Percentiles rank a stretch among this genome's conserved stretches.
Evolutionary conservation across 2,329 filamentous ascomycete species (phyloP).

Genomic region (Achaetomium macrosporum): DNA sequence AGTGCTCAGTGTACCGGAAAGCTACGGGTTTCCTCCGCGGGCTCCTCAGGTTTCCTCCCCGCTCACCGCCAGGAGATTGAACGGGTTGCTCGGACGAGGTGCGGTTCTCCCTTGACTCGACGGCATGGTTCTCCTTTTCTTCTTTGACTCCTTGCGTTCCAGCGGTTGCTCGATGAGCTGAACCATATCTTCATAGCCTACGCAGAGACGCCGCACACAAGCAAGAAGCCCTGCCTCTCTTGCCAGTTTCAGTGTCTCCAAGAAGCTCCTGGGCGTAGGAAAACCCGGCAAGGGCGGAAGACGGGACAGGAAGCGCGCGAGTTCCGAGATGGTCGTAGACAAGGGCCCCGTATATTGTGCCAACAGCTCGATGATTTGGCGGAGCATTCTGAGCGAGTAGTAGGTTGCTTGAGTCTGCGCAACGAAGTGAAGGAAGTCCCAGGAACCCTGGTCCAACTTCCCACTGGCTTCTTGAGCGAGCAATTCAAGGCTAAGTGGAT

Average conservation of each 20-base stretch:
- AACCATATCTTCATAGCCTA: slow-evolving; percentile 14
- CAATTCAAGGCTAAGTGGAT: slow-evolving; percentile 28
- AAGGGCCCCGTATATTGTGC: background rate
- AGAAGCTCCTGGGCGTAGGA: slow-evolving; percentile 16
- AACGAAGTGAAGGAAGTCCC: slow-evolving; percentile 56
- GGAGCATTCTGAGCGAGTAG: slow-evolving; percentile 55
- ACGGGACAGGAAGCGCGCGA: background rate
- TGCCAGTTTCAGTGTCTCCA: slow-evolving; percentile 9
- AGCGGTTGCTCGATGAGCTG: slow-evolving; percentile 7
- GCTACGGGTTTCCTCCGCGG: no score
- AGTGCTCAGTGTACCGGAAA: no score
- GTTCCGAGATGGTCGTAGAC: background rate
- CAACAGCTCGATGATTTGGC: slow-evolving; percentile 42
- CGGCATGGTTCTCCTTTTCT: slow-evolving; percentile 15
- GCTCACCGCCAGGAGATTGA: slow-evolving; percentile 14
- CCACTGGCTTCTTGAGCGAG: slow-evolving; percentile 27
- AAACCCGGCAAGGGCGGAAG: slow-evolving; percentile 19
- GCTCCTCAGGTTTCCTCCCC: background rate
- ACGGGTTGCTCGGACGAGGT: slow-evolving; percentile 15
- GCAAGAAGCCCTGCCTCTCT: slow-evolving; percentile 12
- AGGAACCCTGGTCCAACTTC: slow-evolving; percentile 36
- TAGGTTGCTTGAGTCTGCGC: slow-evolving; percentile 55
- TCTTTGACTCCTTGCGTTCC: slow-evolving; percentile 10
- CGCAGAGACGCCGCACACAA: slow-evolving; percentile 13
- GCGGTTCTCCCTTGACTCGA: slow-evolving; percentile 1